Evolutionary conservation across 139 green algal genomes (phyloP).

Genomic region (Microglena sp.): DNA sequence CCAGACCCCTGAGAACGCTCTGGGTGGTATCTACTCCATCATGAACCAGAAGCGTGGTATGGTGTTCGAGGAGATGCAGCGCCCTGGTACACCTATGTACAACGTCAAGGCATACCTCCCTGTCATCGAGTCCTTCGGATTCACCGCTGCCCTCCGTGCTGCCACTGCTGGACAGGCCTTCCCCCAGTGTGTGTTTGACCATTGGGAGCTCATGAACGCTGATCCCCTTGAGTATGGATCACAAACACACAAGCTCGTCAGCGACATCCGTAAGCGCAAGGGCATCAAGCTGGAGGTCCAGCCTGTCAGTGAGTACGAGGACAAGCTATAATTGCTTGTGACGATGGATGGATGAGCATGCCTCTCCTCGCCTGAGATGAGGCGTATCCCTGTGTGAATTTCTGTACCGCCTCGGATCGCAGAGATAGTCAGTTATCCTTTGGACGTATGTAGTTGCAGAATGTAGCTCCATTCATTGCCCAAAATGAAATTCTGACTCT

Average conservation of each 20-base stretch:
- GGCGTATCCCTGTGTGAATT: not conserved
- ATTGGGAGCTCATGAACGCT: conserved; percentile 85
- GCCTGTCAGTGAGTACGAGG: conserved; percentile 88
- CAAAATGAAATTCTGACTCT: not conserved
- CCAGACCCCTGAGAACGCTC: conserved; percentile 86
- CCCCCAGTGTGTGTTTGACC: conserved; percentile 93
- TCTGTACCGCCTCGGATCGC: not conserved
- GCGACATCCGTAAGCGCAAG: conserved; percentile 94
- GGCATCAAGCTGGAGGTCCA: conserved; percentile 78
- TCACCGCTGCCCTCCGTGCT: conserved; percentile 88
- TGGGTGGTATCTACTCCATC: conserved; percentile 54
- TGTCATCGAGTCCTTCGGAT: conserved; percentile 98
- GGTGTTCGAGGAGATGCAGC: conserved; percentile 98
- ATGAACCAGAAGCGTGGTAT: conserved; percentile 98
- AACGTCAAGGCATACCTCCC: conserved; percentile 97
- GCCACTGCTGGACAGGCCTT: conserved; percentile 96
- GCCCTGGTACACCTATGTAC: conserved; percentile 96
- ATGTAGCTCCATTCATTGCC: not conserved
- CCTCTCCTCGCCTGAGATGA: too few species aligned
- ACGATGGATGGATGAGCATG: not conserved
- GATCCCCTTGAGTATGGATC: conserved; percentile 71
- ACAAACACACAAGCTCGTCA: conserved; percentile 64
- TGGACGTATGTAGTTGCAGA: not conserved
- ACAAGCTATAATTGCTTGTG: conserved; percentile 78
- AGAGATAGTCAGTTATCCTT: not conserved